Evolutionary conservation across 2,329 filamentous ascomycete species (phyloP).

Genomic region (Epichloe amarillans): DNA sequence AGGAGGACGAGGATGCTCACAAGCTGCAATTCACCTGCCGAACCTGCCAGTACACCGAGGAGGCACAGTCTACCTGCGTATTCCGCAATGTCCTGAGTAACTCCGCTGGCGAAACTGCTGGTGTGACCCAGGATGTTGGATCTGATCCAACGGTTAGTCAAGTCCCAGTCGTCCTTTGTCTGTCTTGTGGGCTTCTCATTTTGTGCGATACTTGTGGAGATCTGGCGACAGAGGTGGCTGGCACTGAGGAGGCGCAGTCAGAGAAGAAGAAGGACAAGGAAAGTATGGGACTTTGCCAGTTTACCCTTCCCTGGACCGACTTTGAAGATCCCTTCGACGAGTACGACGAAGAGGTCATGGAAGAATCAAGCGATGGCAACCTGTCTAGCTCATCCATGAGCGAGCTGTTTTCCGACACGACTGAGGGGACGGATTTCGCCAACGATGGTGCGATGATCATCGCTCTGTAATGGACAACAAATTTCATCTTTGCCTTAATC

Average conservation of each 20-base stretch:
- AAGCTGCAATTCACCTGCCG: conserved; percentile 90
- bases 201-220: conserved; percentile 27
- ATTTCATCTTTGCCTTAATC: not conserved
- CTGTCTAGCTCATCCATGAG: not conserved
- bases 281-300: conserved; percentile 18
- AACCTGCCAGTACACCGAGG: conserved; percentile 84
- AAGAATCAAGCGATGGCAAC: not conserved
- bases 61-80: conserved; percentile 77
- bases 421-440: conserved; percentile 10
- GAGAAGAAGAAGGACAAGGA: conserved; percentile 5
- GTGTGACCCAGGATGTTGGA: conserved; percentile 92
- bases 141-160: conserved; percentile 96
- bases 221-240: conserved; percentile 12
- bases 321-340: conserved; percentile 21
- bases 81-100: conserved; percentile 92
- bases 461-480: not conserved
- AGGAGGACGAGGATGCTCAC: conserved; percentile 76
- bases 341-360: conserved; percentile 25
- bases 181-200: conserved; percentile 32
- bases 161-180: conserved; percentile 29
- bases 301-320: conserved; percentile 13
- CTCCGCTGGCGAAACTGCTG: conserved; percentile 85
- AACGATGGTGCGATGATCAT: conserved; percentile 11
- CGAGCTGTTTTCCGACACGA: conserved; percentile 10
- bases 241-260: not conserved